Percentiles rank a stretch among this genome's conserved stretches.
Evolutionary conservation across 306 rosid genomes (phyloP).

Genomic region (Amphicarpaea edgeworthii): DNA sequence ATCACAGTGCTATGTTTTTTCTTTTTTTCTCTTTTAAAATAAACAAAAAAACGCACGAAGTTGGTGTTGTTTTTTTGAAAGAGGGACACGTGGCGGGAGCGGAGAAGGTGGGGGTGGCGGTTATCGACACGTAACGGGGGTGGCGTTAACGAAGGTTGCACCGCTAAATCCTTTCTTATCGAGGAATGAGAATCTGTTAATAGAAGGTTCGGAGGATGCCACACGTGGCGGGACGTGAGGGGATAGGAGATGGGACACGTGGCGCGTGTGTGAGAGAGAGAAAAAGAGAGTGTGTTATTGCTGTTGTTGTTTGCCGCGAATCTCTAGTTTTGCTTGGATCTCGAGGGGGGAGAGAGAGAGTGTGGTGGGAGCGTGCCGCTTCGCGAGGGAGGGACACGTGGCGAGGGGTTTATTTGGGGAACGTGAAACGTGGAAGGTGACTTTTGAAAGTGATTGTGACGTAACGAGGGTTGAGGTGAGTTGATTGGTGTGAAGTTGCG

Average conservation of each 20-base stretch:
- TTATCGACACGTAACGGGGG: slow-evolving; percentile 46
- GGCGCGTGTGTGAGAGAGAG: background rate
- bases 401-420: background rate
- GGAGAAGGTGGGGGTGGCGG: slow-evolving; percentile 43
- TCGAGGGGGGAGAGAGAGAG: background rate
- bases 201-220: background rate
- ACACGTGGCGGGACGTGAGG: background rate
- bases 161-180: slow-evolving; percentile 41
- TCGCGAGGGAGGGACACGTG: background rate
- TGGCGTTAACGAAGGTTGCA: slow-evolving; percentile 37
- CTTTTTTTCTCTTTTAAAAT: too few species aligned
- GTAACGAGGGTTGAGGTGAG: background rate
- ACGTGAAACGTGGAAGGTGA: background rate
- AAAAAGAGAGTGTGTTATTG: background rate
- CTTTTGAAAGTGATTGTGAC: slow-evolving; percentile 12
- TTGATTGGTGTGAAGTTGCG: background rate
- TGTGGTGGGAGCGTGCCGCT: background rate
- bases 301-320: background rate
- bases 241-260: background rate
- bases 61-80: too few species aligned
- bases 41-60: too few species aligned
- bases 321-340: background rate
- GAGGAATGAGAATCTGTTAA: slow-evolving; percentile 13
- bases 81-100: slow-evolving; percentile 47
- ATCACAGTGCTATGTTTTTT: too few species aligned